Base-by-base conservation (phyloP, 169 alveolate genomes). In the Eimeria nieschulzi region DNA sequence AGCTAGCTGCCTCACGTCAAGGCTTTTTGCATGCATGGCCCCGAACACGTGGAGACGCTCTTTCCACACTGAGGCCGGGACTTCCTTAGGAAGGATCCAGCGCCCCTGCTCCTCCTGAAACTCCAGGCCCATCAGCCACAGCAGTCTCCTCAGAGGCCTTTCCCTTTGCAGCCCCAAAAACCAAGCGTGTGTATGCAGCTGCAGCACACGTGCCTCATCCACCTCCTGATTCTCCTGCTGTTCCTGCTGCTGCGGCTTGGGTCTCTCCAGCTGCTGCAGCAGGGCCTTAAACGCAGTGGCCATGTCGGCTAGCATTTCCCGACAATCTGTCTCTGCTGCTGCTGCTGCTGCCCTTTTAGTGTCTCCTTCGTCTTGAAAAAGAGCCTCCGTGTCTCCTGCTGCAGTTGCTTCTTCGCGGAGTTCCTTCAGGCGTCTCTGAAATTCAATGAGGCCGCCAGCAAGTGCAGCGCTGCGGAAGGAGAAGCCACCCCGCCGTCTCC, bases 391-490 rank as follows among this genome's bases (percentile, higher is more conserved):
- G 56, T 21, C 80, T 21, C 80, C 80, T 25, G 51, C 80, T 23
- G 80, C 80, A 23, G 46, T 21, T 25, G 80, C 46, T 33, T 25
- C 80, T 71, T 33, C 26, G 56, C 55, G 23, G 23, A 59, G 68
- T 19, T 59, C 68, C 68, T 15, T 12, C 5, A 71, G 56, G 55
- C 80, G 80, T 8, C 80, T 54, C 53, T 71, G 80, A 15, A 71
- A 71, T 10, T 71, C 80, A 9, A 71, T 71, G 55, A 71, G 51
- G 19, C 80, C 80, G 25, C 80, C 80, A 7, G 80, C 80, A n/a
- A 71, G 80, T 7, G 80, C 55, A 23, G 80, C 80, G 19, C 80
- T 71, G 55, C 80, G 80, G 80, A 71, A 71, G 55, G 53, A 71
- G 80, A 71, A 71, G 80, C 55, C 51, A 13, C 80, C 51, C 21